Evolutionary conservation across 345 rosid species (phyloP).

Genomic region (Hirschfeldia incana): DNA sequence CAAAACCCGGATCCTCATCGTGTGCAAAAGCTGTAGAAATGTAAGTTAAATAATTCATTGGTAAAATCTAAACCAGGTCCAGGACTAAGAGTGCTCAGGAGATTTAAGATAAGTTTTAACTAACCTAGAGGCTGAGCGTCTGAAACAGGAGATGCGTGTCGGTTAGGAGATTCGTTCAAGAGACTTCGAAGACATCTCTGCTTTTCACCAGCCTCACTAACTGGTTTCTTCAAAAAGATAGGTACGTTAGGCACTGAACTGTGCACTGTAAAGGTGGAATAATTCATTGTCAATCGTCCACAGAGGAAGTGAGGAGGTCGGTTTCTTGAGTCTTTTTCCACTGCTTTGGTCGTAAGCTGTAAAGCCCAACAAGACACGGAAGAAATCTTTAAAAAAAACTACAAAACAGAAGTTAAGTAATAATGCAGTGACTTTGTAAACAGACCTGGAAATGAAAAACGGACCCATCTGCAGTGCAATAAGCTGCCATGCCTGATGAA

Average conservation of each 20-base stretch:
- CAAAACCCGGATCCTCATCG: constrained; percentile 45
- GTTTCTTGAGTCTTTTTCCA: constrained; percentile 71
- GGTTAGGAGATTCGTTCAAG: constrained; percentile 41
- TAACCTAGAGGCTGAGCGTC: constrained; percentile 26
- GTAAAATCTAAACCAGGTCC: not conserved
- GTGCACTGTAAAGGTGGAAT: constrained; percentile 49
- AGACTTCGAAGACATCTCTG: constrained; percentile 45
- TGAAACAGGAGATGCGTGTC: constrained; percentile 9
- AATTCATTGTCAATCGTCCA: constrained; percentile 56
- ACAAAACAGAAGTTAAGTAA: not conserved
- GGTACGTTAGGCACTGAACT: constrained; percentile 51
- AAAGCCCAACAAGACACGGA: not conserved
- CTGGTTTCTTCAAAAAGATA: constrained; percentile 50
- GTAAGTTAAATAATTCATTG: not conserved
- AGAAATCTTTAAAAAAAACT: not conserved
- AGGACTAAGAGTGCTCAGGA: not conserved
- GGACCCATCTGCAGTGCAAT: constrained; percentile 79
- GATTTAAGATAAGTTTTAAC: not conserved
- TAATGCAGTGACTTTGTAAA: too few species aligned
- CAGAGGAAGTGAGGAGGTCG: constrained; percentile 70
- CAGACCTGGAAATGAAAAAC: constrained; percentile 67
- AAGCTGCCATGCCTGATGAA: constrained; percentile 76
- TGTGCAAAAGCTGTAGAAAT: constrained; percentile 51
- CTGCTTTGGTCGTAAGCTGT: constrained; percentile 72
- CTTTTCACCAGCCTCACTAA: constrained; percentile 40